These are phyloP conservation scores for Aspergillus proliferans DNA, from an alignment of 2,329 filamentous ascomycete species.

Conservation along the genomic window DNA sequence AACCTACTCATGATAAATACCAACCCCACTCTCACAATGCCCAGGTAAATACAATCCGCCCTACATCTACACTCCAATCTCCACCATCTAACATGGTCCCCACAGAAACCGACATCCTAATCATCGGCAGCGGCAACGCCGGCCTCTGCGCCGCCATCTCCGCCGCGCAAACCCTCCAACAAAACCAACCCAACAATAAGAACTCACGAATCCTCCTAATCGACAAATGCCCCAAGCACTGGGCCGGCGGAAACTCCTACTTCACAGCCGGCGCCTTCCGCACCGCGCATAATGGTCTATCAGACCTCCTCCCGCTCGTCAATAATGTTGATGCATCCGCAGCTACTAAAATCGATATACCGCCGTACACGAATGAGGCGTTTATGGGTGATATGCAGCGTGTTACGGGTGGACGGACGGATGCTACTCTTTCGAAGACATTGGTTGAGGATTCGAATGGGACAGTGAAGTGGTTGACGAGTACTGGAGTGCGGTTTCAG, in stretches of 20 bases:
- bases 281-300: constrained; percentile 49
- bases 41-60: not conserved
- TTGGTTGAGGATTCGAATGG: constrained; percentile 49
- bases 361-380: constrained; percentile 49
- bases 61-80: not conserved
- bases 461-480: constrained; percentile 51
- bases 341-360: constrained; percentile 51
- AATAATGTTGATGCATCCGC: constrained; percentile 50
- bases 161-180: constrained; percentile 37
- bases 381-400: constrained; percentile 53
- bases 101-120: constrained; percentile 34
- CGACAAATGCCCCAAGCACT: constrained; percentile 54
- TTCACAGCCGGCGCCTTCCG: constrained; percentile 62
- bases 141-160: constrained; percentile 57
- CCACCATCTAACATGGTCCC: constrained; percentile 3
- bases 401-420: constrained; percentile 50
- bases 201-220: constrained; percentile 46
- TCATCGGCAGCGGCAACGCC: constrained; percentile 60
- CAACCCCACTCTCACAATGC: not conserved
- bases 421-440: constrained; percentile 43
- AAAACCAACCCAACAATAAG: constrained; percentile 32
- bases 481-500: constrained; percentile 52
- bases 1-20: not conserved
- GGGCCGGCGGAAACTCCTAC: constrained; percentile 59
- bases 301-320: constrained; percentile 55